Evolutionary conservation across 257 asterid species (phyloP).

Genomic region (Cruciata laevipes): DNA sequence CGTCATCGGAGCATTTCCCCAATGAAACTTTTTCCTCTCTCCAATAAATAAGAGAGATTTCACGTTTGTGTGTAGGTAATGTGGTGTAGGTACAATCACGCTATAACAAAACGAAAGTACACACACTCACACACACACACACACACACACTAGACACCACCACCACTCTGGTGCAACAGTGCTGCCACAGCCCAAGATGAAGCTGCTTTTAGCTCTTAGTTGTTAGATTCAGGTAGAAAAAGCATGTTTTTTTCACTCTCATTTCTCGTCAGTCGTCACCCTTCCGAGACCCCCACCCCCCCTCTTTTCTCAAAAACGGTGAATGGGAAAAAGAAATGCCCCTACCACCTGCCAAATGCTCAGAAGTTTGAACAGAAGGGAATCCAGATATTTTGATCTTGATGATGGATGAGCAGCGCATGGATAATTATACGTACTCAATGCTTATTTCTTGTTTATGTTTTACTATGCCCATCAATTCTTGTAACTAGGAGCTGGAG

Average conservation of each 20-base stretch:
- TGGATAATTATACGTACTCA: background rate
- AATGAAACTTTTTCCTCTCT: background rate
- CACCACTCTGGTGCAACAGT: conserved; percentile 40
- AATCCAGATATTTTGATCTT: conserved; percentile 37
- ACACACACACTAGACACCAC: conserved; percentile 33
- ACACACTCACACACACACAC: conserved; percentile 28
- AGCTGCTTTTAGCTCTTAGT: conserved; percentile 50
- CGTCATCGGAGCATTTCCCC: conserved; percentile 41
- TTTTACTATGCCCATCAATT: too few species aligned
- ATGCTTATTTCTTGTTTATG: too few species aligned
- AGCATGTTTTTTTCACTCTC: conserved; percentile 49
- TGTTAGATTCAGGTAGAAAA: conserved; percentile 54
- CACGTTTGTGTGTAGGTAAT: background rate
- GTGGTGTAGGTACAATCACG: background rate
- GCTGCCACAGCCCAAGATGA: conserved; percentile 18
- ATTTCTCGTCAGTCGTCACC: conserved; percentile 45
- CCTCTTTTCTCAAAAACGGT: conserved; percentile 18
- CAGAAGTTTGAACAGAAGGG: conserved; percentile 40
- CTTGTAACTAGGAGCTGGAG: too few species aligned
- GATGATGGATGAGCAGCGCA: conserved; percentile 23
- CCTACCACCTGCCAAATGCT: conserved; percentile 27
- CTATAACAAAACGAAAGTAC: conserved; percentile 16
- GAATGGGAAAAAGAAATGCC: conserved; percentile 10
- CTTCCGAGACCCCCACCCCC: background rate
- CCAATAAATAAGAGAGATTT: background rate